Evolutionary conservation across 2,329 filamentous ascomycete genomes (phyloP).

Genomic region (Verticillium zaregamsianum): DNA sequence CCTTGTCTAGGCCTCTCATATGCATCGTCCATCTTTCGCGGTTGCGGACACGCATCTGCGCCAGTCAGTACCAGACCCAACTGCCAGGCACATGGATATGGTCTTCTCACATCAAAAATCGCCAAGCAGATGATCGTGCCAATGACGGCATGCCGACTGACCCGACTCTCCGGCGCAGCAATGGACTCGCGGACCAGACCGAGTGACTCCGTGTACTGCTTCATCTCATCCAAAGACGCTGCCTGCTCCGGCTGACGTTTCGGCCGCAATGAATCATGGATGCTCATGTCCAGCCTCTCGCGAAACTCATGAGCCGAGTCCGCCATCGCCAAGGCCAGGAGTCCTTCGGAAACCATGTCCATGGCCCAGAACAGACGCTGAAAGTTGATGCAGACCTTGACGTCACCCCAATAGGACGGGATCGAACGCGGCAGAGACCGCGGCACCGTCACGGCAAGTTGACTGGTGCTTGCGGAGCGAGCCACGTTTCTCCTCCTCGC

Average conservation of each 20-base stretch:
- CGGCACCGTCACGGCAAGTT: background rate
- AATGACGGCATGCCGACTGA: constrained; percentile 7
- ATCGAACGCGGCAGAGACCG: background rate
- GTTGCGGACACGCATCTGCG: constrained; percentile 12
- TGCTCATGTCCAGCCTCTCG: background rate
- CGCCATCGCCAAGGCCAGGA: constrained; percentile 12
- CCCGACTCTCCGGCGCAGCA: background rate
- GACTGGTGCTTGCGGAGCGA: background rate
- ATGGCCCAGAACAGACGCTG: constrained; percentile 14
- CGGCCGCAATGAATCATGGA: background rate
- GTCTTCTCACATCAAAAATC: constrained; percentile 13
- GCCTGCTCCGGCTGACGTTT: no score
- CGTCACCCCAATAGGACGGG: constrained; percentile 15
- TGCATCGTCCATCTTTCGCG: constrained; percentile 12
- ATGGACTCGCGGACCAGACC: constrained; percentile 10
- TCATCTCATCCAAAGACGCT: constrained; percentile 3
- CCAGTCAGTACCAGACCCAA: background rate
- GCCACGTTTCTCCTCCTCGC: constrained; percentile 5
- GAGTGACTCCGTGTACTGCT: constrained; percentile 15
- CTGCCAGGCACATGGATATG: background rate
- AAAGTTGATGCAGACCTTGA: constrained; percentile 15
- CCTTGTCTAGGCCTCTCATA: constrained; percentile 10
- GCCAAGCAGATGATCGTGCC: constrained; percentile 15
- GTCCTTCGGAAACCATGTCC: constrained; percentile 14
- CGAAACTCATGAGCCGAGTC: constrained; percentile 2